Percentiles rank a stretch among this genome's conserved stretches.
phyloP scores from a whole-genome alignment of 371 early-diverging fungal genomes.

The Polyrhizophydium stewartii region DNA sequence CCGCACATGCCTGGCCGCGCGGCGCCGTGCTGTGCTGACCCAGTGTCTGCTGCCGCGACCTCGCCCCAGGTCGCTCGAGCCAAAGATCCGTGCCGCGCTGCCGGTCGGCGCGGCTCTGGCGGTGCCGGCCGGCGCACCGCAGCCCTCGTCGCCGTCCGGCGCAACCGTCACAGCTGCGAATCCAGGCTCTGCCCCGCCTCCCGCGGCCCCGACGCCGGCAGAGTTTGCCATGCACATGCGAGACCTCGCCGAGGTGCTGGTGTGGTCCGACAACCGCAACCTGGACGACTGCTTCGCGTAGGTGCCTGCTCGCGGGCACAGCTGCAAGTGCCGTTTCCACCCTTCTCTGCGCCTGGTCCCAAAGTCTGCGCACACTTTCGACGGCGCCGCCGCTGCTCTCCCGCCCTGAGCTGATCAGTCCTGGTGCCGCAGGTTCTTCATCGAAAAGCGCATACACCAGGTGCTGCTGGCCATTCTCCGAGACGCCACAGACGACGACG shows the following conservation, averaged over 20 bases:
- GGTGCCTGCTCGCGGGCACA: not conserved
- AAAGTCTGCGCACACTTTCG: not conserved
- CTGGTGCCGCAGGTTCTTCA: conserved; percentile 2
- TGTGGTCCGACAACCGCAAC: conserved; percentile 6
- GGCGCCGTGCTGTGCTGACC: not conserved
- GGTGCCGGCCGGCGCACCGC: too few species aligned
- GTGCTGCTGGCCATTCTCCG: not conserved
- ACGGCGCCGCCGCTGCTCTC: not conserved
- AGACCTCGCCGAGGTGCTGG: conserved; percentile 4
- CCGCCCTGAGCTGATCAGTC: not conserved
- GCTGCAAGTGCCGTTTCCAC: too few species aligned
- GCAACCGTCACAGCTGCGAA: too few species aligned
- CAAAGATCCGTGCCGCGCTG: not conserved
- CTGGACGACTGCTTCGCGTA: conserved; percentile 5
- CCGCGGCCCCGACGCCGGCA: not conserved
- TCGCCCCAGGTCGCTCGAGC: not conserved
- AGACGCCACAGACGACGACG: not conserved
- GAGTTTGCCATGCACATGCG: conserved; percentile 2
- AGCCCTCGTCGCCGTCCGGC: too few species aligned
- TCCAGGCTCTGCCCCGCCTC: too few species aligned
- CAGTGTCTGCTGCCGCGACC: not conserved
- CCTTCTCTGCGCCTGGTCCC: not conserved
- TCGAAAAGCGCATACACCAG: conserved; percentile 1
- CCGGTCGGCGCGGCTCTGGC: too few species aligned
- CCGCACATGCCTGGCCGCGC: too few species aligned